A percentile compares a stretch with the other conserved stretches of the same genome.
Evolutionary conservation across 768 basidiomycete species (phyloP).

Genomic region (Lentinula boryana): DNA sequence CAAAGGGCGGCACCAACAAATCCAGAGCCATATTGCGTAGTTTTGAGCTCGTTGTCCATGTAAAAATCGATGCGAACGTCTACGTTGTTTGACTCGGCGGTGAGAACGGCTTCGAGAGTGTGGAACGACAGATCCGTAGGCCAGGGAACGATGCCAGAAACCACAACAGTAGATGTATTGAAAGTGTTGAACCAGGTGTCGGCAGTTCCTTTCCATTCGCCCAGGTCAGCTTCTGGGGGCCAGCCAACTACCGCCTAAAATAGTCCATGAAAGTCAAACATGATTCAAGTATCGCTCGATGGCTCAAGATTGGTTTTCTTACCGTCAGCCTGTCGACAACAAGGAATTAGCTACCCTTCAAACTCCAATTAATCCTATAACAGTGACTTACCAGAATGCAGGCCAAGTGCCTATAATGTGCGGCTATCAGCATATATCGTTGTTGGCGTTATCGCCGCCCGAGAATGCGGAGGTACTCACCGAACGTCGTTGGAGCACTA

Average conservation of each 20-base stretch:
- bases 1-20: slow-evolving; percentile 35
- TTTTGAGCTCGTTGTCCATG: slow-evolving; percentile 29
- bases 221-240: slow-evolving; percentile 39
- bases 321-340: slow-evolving; percentile 24
- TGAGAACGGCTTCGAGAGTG: slow-evolving; percentile 33
- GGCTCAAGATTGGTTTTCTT: background rate
- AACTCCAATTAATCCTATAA: background rate
- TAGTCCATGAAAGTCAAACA: background rate
- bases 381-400: slow-evolving; percentile 30
- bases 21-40: slow-evolving; percentile 33
- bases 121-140: slow-evolving; percentile 39
- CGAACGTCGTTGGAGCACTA: slow-evolving; percentile 30
- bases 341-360: background rate
- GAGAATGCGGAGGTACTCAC: background rate
- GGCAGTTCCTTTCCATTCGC: slow-evolving; percentile 40
- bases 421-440: background rate
- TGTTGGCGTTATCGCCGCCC: background rate
- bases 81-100: slow-evolving; percentile 27
- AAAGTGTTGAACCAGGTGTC: slow-evolving; percentile 41
- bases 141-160: slow-evolving; percentile 33
- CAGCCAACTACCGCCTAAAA: slow-evolving; percentile 31
- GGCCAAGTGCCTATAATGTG: slow-evolving; percentile 30
- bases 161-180: slow-evolving; percentile 36
- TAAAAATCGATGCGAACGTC: slow-evolving; percentile 37
- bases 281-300: background rate